Conservation (phyloP, 495 filamentous ascomycete species). For the Podospora anserina region DNA sequence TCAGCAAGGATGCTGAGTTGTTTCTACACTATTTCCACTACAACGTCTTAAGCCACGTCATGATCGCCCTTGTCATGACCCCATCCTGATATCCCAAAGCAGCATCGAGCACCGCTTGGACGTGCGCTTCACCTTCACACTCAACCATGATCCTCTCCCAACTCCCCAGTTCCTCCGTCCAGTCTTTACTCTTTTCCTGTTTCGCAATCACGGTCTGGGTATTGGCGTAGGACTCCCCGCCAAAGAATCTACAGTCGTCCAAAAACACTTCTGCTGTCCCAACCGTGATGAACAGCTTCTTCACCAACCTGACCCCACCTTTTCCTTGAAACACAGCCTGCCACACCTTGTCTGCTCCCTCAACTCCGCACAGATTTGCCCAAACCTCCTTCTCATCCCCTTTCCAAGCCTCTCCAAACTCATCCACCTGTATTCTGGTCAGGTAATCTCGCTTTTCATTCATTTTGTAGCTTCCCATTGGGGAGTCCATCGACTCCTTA, state of each 20-base stretch:
- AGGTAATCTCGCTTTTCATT: slow-evolving; percentile 22
- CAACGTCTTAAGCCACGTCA: slow-evolving; percentile 16
- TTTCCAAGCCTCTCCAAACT: slow-evolving; percentile 11
- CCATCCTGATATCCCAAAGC: slow-evolving; percentile 21
- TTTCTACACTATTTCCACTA: too few species aligned
- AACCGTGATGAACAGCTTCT: slow-evolving; percentile 18
- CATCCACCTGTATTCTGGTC: slow-evolving; percentile 5
- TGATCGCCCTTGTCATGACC: slow-evolving; percentile 14
- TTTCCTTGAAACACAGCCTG: slow-evolving; percentile 8
- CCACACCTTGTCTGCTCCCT: slow-evolving; percentile 13
- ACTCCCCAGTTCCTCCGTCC: not conserved
- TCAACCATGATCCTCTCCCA: slow-evolving; percentile 17
- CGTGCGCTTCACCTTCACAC: slow-evolving; percentile 24
- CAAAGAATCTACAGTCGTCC: slow-evolving; percentile 22
- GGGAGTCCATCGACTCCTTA: not conserved
- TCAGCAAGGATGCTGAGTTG: too few species aligned
- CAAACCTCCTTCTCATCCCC: slow-evolving; percentile 19
- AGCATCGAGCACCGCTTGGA: slow-evolving; percentile 21
- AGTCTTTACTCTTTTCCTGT: not conserved
- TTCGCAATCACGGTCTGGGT: slow-evolving; percentile 10
- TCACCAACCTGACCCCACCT: slow-evolving; percentile 7
- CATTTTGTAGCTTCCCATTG: not conserved
- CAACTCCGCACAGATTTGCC: slow-evolving; percentile 18
- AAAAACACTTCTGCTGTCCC: slow-evolving; percentile 24
- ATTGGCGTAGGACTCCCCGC: not conserved